Conservation (phyloP, 2,329 filamentous ascomycete species). For the Botrytis hyacinthi region DNA sequence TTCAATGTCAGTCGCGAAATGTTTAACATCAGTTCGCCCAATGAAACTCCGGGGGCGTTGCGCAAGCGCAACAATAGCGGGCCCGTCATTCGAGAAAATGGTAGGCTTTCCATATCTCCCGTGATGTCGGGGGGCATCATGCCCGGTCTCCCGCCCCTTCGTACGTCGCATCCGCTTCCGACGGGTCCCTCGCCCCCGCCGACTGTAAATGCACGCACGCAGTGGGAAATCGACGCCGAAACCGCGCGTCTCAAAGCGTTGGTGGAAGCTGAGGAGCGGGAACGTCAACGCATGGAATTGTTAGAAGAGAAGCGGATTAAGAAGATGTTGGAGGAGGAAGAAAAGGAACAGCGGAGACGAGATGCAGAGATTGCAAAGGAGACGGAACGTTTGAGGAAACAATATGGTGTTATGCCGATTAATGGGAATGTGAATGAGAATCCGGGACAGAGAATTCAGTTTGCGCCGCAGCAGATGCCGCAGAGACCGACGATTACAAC, state of each 20-base stretch:
- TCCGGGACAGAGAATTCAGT: background rate
- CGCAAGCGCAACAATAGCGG: slow-evolving; percentile 36
- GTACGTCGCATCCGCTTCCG: slow-evolving; percentile 25
- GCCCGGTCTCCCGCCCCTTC: slow-evolving; percentile 21
- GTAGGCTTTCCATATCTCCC: slow-evolving; percentile 25
- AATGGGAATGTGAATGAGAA: background rate
- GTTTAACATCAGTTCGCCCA: slow-evolving; percentile 68
- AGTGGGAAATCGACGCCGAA: slow-evolving; percentile 65
- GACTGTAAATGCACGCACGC: slow-evolving; percentile 37
- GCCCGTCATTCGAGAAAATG: slow-evolving; percentile 30
- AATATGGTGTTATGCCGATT: slow-evolving; percentile 54
- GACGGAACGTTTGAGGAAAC: slow-evolving; percentile 71
- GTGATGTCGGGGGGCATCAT: slow-evolving; percentile 35
- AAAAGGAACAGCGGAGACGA: slow-evolving; percentile 54
- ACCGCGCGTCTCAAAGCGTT: slow-evolving; percentile 47
- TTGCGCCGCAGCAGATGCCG: slow-evolving; percentile 23
- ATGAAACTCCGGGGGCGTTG: slow-evolving; percentile 29
- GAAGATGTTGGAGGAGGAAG: slow-evolving; percentile 65
- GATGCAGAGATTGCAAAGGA: slow-evolving; percentile 69
- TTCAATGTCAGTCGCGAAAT: slow-evolving; percentile 65
- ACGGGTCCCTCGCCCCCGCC: slow-evolving; percentile 26
- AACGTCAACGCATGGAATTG: slow-evolving; percentile 51
- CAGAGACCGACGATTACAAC: slow-evolving; percentile 25
- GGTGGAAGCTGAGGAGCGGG: slow-evolving; percentile 15
- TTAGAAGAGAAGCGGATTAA: slow-evolving; percentile 57